Percentiles rank a stretch among this genome's conserved stretches.
Conservation (phyloP, 768 basidiomycete species). For the Kondoa subrosea region DNA sequence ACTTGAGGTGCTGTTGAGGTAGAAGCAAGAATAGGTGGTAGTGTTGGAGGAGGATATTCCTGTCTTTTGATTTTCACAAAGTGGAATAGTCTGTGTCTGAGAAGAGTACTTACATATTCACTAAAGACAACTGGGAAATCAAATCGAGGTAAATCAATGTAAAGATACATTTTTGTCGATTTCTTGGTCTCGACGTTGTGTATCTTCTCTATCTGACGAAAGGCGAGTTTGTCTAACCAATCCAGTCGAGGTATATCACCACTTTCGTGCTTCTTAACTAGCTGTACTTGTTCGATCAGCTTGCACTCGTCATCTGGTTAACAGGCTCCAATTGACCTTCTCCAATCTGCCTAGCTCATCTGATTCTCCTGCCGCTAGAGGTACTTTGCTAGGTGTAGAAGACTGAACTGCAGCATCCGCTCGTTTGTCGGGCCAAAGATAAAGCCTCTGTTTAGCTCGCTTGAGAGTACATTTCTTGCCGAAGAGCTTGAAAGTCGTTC, state of each 20-base stretch:
- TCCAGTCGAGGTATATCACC: conserved; percentile 86
- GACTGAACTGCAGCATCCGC: conserved; percentile 72
- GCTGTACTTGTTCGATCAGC: conserved; percentile 13
- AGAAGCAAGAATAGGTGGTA: conserved; percentile 21
- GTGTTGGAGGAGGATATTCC: conserved; percentile 26
- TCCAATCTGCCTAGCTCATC: conserved; percentile 95
- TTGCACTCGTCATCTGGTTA: not conserved
- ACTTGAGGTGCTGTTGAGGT: conserved; percentile 24
- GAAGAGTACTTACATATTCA: conserved; percentile 50
- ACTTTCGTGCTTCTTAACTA: conserved; percentile 85
- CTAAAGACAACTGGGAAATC: conserved; percentile 94
- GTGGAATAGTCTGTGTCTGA: no score
- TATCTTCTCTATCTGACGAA: conserved; percentile 85
- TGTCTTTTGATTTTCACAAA: not conserved
- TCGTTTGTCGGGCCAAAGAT: conserved; percentile 63
- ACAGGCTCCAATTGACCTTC: conserved; percentile 42
- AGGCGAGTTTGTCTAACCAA: conserved; percentile 85
- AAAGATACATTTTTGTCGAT: conserved; percentile 84
- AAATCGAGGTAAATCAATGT: conserved; percentile 86
- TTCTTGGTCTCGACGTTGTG: conserved; percentile 83
- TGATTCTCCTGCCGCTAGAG: conserved; percentile 3
- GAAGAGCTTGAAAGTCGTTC: conserved; percentile 75
- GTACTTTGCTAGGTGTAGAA: conserved; percentile 71
- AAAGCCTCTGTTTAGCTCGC: conserved; percentile 74
- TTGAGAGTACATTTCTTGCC: conserved; percentile 84